phyloP scores from a whole-genome alignment of 306 rosid genomes.

The Psophocarpus tetragonolobus region DNA sequence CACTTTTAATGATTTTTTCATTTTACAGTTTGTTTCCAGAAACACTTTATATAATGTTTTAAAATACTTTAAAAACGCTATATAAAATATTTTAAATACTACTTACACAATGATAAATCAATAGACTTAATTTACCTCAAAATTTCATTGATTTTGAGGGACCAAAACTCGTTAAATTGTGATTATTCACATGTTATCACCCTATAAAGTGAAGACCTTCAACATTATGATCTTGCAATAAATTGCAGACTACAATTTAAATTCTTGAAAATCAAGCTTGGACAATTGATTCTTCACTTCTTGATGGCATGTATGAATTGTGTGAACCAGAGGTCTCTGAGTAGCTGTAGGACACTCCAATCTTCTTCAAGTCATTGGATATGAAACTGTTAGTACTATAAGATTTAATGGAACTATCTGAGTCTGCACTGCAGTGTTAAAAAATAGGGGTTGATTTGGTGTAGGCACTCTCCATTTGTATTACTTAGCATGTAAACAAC shows the following conservation, averaged over 20 bases:
- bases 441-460: conserved; percentile 80
- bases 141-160: too few relatives aligned
- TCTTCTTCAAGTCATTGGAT: conserved; percentile 52
- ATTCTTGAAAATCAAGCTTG: conserved; percentile 19
- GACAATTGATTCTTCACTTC: conserved; percentile 34
- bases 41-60: too few relatives aligned
- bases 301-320: conserved; percentile 48
- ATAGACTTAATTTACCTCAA: too few relatives aligned
- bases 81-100: too few relatives aligned
- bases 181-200: too few relatives aligned
- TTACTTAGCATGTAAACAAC: conserved; percentile 59
- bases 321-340: conserved; percentile 46
- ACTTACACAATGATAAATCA: too few relatives aligned
- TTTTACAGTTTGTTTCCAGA: too few relatives aligned
- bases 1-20: too few relatives aligned
- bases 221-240: neutral
- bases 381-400: conserved; percentile 50
- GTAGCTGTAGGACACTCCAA: conserved; percentile 46
- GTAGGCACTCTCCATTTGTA: conserved; percentile 45
- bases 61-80: too few relatives aligned
- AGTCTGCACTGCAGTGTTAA: conserved; percentile 48
- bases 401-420: conserved; percentile 47
- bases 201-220: too few relatives aligned
- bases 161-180: too few relatives aligned
- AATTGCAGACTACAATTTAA: neutral